Conservation (phyloP, 1,139 yeast species). For the Yamadazyma membranifaciens region DNA sequence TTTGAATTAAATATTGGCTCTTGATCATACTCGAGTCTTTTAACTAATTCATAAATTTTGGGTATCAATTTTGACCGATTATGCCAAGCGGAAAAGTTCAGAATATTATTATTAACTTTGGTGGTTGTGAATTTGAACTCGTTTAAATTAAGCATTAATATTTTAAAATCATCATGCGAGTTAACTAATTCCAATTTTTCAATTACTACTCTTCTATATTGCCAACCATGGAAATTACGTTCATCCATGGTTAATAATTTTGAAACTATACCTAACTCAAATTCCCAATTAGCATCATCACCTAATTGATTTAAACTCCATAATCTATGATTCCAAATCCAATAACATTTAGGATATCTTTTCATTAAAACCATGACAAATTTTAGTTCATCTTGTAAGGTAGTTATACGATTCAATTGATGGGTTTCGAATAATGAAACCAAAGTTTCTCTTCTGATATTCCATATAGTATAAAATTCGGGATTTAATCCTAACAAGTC, state of each 20-base stretch:
- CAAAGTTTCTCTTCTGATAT: slow-evolving; percentile 76
- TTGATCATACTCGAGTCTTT: slow-evolving; percentile 11
- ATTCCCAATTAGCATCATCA: slow-evolving; percentile 54
- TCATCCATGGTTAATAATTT: slow-evolving; percentile 70
- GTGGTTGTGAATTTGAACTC: slow-evolving; percentile 80
- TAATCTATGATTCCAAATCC: slow-evolving; percentile 93
- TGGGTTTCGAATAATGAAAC: slow-evolving; percentile 24
- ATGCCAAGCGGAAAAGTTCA: slow-evolving; percentile 97
- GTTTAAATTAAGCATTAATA: slow-evolving; percentile 24
- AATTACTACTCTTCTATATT: slow-evolving; percentile 76
- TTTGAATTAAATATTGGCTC: slow-evolving; percentile 10
- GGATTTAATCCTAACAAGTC: slow-evolving; percentile 67
- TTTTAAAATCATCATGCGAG: slow-evolving; percentile 6
- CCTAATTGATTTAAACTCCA: slow-evolving; percentile 73
- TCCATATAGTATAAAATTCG: slow-evolving; percentile 90
- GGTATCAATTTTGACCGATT: slow-evolving; percentile 74
- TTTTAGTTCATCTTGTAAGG: slow-evolving; percentile 58
- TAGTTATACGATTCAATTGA: slow-evolving; percentile 22
- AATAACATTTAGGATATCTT: slow-evolving; percentile 81
- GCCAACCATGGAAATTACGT: slow-evolving; percentile 96
- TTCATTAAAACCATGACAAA: slow-evolving; percentile 61
- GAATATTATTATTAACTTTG: slow-evolving; percentile 78
- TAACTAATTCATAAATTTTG: slow-evolving; percentile 33
- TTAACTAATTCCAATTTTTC: slow-evolving; percentile 28
- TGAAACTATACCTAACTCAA: slow-evolving; percentile 67